Evolutionary conservation across 2,329 filamentous ascomycete species (phyloP).

Genomic region (Epichloe uncinata): DNA sequence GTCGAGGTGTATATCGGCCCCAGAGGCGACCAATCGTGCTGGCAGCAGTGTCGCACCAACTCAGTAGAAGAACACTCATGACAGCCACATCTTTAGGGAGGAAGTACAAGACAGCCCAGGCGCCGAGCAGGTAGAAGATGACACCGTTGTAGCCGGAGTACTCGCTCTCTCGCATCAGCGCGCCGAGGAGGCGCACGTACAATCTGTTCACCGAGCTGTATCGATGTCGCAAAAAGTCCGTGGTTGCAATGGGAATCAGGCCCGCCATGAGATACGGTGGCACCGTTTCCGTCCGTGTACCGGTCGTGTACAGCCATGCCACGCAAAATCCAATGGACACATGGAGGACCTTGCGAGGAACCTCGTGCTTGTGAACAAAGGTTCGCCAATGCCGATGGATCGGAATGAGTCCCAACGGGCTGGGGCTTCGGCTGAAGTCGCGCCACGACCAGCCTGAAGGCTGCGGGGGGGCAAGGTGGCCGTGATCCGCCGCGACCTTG

Average conservation of each 20-base stretch:
- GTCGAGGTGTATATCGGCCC: slow-evolving; percentile 74
- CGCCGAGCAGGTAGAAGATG: slow-evolving; percentile 88
- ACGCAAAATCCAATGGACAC: slow-evolving; percentile 95
- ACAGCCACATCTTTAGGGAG: slow-evolving; percentile 90
- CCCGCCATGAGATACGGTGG: slow-evolving; percentile 72
- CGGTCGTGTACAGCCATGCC: slow-evolving; percentile 69
- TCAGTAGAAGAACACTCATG: slow-evolving; percentile 77
- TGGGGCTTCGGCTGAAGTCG: slow-evolving; percentile 81
- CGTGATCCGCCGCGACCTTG: slow-evolving; percentile 33
- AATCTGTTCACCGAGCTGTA: slow-evolving; percentile 71
- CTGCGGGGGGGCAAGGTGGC: slow-evolving; percentile 57
- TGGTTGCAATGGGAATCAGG: slow-evolving; percentile 70
- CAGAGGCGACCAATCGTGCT: slow-evolving; percentile 86
- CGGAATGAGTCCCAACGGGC: slow-evolving; percentile 84
- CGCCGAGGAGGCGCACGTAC: slow-evolving; percentile 74
- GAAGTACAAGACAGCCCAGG: slow-evolving; percentile 72
- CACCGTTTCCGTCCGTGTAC: slow-evolving; percentile 63
- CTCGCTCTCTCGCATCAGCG: slow-evolving; percentile 94
- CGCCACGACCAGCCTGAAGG: slow-evolving; percentile 62
- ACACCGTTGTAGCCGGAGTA: slow-evolving; percentile 92
- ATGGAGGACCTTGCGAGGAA: slow-evolving; percentile 84
- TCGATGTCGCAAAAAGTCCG: slow-evolving; percentile 72
- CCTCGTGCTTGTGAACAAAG: slow-evolving; percentile 93
- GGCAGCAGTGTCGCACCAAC: slow-evolving; percentile 96
- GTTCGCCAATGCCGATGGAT: slow-evolving; percentile 85